These are phyloP conservation scores for Fusarium verrucosum DNA, from an alignment of 2,329 filamentous ascomycete genomes.

Conservation along the genomic window DNA sequence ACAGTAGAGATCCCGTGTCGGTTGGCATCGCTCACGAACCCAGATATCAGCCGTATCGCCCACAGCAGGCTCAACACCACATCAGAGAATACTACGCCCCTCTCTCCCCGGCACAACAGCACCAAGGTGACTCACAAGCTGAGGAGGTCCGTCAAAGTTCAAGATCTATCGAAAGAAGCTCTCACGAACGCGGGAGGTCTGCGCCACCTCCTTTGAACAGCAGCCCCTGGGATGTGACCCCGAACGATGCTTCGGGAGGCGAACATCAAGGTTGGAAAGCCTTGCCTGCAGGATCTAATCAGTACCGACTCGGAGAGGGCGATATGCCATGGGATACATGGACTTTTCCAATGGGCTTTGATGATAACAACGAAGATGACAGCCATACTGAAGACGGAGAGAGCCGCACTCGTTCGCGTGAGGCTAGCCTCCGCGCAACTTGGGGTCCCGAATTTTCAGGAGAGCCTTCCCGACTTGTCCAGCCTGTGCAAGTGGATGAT, in stretches of 20 bases:
- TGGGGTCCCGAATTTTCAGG: constrained; percentile 32
- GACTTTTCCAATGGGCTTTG: constrained; percentile 39
- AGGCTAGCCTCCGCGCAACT: constrained; percentile 30
- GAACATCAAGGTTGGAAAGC: constrained; percentile 52
- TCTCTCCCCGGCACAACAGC: background rate
- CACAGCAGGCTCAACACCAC: constrained; percentile 17
- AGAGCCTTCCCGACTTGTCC: constrained; percentile 4
- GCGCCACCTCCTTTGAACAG: constrained; percentile 60
- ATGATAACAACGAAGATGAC: constrained; percentile 22
- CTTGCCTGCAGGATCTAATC: constrained; percentile 52
- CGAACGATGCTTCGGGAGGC: constrained; percentile 34
- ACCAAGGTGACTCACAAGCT: background rate
- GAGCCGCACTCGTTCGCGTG: constrained; percentile 5
- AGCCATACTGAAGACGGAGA: constrained; percentile 2
- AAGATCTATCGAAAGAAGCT: constrained; percentile 38
- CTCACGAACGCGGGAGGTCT: constrained; percentile 58
- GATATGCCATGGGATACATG: constrained; percentile 58
- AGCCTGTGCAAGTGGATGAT: constrained; percentile 45
- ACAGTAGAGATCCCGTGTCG: constrained; percentile 14
- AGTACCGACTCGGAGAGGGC: constrained; percentile 55
- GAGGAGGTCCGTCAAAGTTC: constrained; percentile 28
- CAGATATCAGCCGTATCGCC: constrained; percentile 22
- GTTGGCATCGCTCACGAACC: constrained; percentile 7
- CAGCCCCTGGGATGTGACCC: constrained; percentile 57
- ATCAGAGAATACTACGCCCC: constrained; percentile 29